These are phyloP conservation scores for Ilyonectria robusta DNA, from an alignment of 2,329 filamentous ascomycete genomes.

Conservation along the genomic window DNA sequence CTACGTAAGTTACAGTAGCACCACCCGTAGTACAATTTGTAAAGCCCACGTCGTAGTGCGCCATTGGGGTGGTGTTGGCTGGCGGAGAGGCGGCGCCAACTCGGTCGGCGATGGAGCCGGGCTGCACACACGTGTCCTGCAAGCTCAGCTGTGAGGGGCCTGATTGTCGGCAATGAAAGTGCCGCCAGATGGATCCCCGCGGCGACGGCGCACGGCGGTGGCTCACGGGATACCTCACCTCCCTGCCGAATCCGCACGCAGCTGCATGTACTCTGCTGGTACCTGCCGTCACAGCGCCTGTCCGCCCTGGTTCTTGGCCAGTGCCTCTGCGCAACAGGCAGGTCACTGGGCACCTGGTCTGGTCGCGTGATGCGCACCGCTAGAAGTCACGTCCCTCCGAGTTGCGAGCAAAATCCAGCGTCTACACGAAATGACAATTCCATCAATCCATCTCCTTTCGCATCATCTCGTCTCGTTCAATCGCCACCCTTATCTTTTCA, in stretches of 20 bases:
- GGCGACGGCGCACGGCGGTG: background rate
- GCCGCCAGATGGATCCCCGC: slow-evolving; percentile 25
- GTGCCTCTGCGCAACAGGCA: slow-evolving; percentile 2
- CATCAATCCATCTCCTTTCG: slow-evolving; percentile 4
- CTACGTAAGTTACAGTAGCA: background rate
- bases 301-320: background rate
- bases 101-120: background rate
- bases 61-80: background rate
- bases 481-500: slow-evolving; percentile 10
- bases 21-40: background rate
- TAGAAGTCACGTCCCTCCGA: slow-evolving; percentile 11
- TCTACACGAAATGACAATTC: background rate
- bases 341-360: slow-evolving; percentile 15
- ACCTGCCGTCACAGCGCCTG: slow-evolving; percentile 4
- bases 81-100: background rate
- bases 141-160: slow-evolving; percentile 8
- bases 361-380: slow-evolving; percentile 39
- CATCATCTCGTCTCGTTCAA: background rate
- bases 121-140: slow-evolving; percentile 8
- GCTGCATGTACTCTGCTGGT: slow-evolving; percentile 4
- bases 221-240: slow-evolving; percentile 15
- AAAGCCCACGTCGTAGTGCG: background rate
- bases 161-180: slow-evolving; percentile 26
- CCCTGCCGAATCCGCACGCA: slow-evolving; percentile 8
- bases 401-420: background rate